Evolutionary conservation across 225 moss, liverwort and hornwort species (phyloP), one percentile per base, ranked within the genome.

Genomic region (Rhytidiadelphus loreus): DNA sequence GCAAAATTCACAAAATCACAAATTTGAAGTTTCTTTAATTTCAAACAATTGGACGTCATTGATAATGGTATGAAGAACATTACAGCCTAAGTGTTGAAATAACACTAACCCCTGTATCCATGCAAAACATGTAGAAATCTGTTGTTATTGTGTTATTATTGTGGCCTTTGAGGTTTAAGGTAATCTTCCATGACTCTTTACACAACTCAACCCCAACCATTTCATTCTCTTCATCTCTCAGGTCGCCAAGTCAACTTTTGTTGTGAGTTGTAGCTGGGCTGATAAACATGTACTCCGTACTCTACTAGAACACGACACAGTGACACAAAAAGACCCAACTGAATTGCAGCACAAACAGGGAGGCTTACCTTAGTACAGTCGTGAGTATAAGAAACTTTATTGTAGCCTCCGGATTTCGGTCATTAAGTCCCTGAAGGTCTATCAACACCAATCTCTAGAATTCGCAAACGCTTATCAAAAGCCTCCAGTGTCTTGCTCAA

Each of bases 401-500:
- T 57, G 44, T 12, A 79, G 25, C 48, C 82, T 83, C 86, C 46
- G 39, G 23, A n/a, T 53, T 16, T 59, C 2, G 37, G 79, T 43
- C 37, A 74, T 82, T 83, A 90, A 72, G 72, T 77, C 77, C 69
- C 88, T 39, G 86, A 81, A 64, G 79, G 23, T 68, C 35, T 56
- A 75, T 84, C 59, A 83, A 48, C 64, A 57, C 91, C 93, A 83
- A 37, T 83, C 87, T 96, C 95, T 32, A 97, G 87, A 57, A 91
- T 61, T 86, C 87, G 90, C 68, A 97, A 88, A 74, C 95, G 91
- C 84, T 90, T 94, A 89, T 97, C 94, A 86, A 97, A 95, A 81
- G 88, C 93, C 89, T 97, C 93, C 89, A 96, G 82, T 39, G 93
- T 91, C 62, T 86, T 90, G 83, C 86, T 88, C 89, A 97, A 75